These are phyloP conservation scores for Morella rubra DNA, from an alignment of 306 rosid genomes.

Conservation along the genomic window DNA sequence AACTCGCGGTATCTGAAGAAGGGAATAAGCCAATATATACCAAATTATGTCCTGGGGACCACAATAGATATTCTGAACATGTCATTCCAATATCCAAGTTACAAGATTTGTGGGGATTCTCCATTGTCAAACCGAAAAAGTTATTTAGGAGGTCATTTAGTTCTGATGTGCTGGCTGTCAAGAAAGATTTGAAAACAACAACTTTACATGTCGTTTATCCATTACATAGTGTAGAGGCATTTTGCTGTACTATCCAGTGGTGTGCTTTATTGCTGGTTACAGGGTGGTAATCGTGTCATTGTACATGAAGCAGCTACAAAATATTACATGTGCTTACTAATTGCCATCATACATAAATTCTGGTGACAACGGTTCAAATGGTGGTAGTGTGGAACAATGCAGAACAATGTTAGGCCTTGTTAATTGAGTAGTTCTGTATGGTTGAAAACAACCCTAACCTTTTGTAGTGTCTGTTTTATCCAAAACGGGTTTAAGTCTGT, in stretches of 20 bases:
- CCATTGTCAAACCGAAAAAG: background rate
- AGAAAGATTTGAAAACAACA: background rate
- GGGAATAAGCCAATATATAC: background rate
- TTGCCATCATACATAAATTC: background rate
- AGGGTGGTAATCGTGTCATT: background rate
- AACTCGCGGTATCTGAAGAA: background rate
- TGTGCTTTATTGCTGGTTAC: background rate
- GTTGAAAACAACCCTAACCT: background rate
- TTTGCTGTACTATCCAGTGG: background rate
- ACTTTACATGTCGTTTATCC: background rate
- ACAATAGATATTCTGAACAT: background rate
- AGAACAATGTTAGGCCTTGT: background rate
- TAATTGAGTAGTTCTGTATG: background rate
- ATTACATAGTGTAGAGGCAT: background rate
- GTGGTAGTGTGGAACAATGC: background rate
- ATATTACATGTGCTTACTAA: background rate
- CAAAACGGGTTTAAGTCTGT: background rate
- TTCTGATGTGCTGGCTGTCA: background rate
- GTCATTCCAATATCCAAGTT: background rate
- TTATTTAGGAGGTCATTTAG: background rate
- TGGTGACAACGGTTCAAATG: background rate
- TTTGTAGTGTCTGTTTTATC: background rate
- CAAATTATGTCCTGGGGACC: background rate
- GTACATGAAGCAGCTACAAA: background rate
- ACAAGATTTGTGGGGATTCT: background rate